Percentiles rank a stretch among this genome's conserved stretches.
Conservation (phyloP, 345 rosid genomes). For the Brassica carinata region DNA sequence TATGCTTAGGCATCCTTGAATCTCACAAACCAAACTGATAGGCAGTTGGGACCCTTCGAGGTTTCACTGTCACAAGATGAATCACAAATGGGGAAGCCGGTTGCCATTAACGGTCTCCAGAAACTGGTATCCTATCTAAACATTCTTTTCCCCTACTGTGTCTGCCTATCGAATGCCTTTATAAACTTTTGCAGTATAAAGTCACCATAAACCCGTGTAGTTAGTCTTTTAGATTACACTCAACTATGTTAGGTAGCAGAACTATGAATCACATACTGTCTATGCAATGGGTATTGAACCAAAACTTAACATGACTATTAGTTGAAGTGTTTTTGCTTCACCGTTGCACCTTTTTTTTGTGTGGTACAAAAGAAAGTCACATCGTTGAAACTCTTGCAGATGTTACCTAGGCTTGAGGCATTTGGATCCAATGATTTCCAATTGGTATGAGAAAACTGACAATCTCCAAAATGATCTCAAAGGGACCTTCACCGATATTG, state of each 20-base stretch:
- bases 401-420: conserved; percentile 70
- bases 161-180: background rate
- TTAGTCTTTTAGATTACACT: conserved; percentile 9
- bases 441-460: conserved; percentile 55
- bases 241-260: conserved; percentile 10
- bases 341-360: background rate
- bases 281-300: conserved; percentile 4
- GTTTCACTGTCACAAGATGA: conserved; percentile 66
- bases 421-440: conserved; percentile 62
- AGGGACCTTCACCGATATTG: background rate
- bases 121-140: conserved; percentile 56
- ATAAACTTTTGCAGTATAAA: conserved; percentile 9
- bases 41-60: conserved; percentile 79
- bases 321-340: conserved; percentile 1
- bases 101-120: conserved; percentile 80
- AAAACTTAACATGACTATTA: conserved; percentile 1
- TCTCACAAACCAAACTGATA: conserved; percentile 76
- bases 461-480: background rate
- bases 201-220: conserved; percentile 6
- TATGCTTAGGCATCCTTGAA: conserved; percentile 65
- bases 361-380: conserved; percentile 16
- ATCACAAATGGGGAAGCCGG: conserved; percentile 59
- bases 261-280: background rate
- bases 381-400: conserved; percentile 49
- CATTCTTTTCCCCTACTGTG: background rate